Conservation (phyloP, 2,329 filamentous ascomycete species). For the Periconia digitata region DNA sequence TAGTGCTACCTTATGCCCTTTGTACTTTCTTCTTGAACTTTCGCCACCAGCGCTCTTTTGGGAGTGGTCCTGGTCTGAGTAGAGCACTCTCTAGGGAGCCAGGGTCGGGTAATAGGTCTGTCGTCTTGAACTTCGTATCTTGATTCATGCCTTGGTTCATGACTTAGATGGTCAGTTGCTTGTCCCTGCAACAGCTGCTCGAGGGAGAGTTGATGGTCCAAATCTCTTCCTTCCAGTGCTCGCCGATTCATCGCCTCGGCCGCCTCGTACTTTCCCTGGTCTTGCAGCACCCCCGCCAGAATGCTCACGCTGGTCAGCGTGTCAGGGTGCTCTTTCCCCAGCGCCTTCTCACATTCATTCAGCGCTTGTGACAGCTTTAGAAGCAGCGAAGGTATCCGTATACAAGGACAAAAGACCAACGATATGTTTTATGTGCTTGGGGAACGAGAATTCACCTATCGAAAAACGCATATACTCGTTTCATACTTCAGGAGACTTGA, state of each 20-base stretch:
- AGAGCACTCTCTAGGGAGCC: not conserved
- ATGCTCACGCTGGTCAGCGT: no score
- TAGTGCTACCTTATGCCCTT: not conserved
- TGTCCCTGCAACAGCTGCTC: not conserved
- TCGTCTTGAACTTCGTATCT: not conserved
- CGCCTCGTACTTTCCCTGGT: no score
- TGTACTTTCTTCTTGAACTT: constrained; percentile 1
- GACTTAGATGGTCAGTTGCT: not conserved
- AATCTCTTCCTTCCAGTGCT: no score
- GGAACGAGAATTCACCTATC: not conserved
- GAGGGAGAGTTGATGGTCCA: not conserved
- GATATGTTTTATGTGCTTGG: not conserved
- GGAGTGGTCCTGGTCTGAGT: not conserved
- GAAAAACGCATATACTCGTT: not conserved
- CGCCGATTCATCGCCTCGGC: no score
- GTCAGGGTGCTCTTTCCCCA: no score
- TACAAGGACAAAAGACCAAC: not conserved
- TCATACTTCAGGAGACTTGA: not conserved
- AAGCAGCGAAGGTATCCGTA: not conserved
- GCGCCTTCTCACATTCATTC: no score
- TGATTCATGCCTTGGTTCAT: not conserved
- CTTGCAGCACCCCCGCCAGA: no score
- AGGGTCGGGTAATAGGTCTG: not conserved
- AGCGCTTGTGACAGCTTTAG: not conserved
- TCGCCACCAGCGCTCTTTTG: not conserved